phyloP scores from a whole-genome alignment of 1,284 basidiomycete species.

The Trametes pubescens region DNA sequence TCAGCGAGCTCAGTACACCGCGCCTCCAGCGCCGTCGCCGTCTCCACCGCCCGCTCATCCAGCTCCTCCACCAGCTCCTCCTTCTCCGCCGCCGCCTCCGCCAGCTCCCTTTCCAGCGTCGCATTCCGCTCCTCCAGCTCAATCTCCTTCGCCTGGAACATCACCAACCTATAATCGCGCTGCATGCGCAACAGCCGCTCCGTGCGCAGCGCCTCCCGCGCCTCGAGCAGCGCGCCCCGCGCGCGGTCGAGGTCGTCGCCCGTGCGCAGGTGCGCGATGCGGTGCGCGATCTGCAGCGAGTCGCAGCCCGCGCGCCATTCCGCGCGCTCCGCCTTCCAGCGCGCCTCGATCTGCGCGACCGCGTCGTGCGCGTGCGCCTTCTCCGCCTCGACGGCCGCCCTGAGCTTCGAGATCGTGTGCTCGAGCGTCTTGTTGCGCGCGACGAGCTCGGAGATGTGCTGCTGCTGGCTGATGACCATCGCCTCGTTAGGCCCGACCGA shows the following conservation, averaged over 20 bases:
- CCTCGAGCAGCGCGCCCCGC: constrained; percentile 54
- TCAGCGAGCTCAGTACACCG: constrained; percentile 41
- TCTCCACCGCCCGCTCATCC: constrained; percentile 43
- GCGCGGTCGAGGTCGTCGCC: constrained; percentile 61
- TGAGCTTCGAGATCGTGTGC: constrained; percentile 54
- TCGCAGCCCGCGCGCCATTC: constrained; percentile 70
- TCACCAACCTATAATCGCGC: constrained; percentile 68
- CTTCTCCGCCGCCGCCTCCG: constrained; percentile 52
- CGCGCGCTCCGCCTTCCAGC: constrained; percentile 59
- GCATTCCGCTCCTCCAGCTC: constrained; percentile 57
- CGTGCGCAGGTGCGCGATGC: constrained; percentile 66
- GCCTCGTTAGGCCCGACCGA: constrained; percentile 55
- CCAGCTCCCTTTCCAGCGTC: constrained; percentile 49
- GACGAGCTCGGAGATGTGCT: constrained; percentile 73
- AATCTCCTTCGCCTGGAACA: constrained; percentile 67
- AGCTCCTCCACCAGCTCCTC: constrained; percentile 46
- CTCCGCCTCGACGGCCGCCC: constrained; percentile 46
- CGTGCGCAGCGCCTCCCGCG: constrained; percentile 57
- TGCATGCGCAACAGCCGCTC: constrained; percentile 65
- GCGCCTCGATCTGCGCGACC: constrained; percentile 52
- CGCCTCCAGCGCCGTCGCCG: constrained; percentile 48
- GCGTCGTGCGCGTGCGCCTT: constrained; percentile 53
- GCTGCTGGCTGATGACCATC: constrained; percentile 61
- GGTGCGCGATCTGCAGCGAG: constrained; percentile 65
- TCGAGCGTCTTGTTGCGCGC: constrained; percentile 69